A percentile compares a stretch with the other conserved stretches of the same genome.
Conservation (phyloP, 2,329 filamentous ascomycete genomes). For the Botrytis medusae region DNA sequence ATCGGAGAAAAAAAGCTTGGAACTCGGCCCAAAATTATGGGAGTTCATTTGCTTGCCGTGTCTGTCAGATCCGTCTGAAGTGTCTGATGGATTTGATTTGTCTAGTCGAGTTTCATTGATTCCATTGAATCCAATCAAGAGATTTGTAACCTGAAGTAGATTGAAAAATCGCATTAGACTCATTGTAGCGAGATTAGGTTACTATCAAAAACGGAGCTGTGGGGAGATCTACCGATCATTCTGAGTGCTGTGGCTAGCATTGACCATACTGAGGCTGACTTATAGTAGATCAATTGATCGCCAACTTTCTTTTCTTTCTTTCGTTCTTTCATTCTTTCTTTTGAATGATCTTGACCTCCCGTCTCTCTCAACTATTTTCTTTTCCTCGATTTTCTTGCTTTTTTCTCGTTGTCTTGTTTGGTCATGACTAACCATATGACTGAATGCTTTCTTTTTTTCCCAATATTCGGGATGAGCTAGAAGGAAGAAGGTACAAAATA, state of each 20-base stretch:
- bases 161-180: slow-evolving; percentile 7
- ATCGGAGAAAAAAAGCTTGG: slow-evolving; percentile 21
- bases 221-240: slow-evolving; percentile 3
- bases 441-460: not conserved
- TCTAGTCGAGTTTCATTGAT: not conserved
- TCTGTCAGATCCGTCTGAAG: not conserved
- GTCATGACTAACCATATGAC: not conserved
- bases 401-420: not conserved
- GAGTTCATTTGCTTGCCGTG: slow-evolving; percentile 16
- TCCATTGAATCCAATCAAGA: slow-evolving; percentile 8
- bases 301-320: not conserved
- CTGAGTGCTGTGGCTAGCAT: not conserved
- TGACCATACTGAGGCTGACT: not conserved
- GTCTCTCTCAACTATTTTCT: not conserved
- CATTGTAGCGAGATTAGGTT: slow-evolving; percentile 22
- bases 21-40: slow-evolving; percentile 8
- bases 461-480: not conserved
- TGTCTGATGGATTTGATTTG: slow-evolving; percentile 11
- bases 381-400: not conserved
- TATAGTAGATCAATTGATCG: not conserved
- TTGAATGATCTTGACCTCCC: not conserved
- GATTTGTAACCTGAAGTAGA: slow-evolving; percentile 18
- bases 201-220: slow-evolving; percentile 13
- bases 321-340: not conserved
- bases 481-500: not conserved